phyloP scores from a whole-genome alignment of 2,329 filamentous ascomycete genomes.

The Fusarium graminum region DNA sequence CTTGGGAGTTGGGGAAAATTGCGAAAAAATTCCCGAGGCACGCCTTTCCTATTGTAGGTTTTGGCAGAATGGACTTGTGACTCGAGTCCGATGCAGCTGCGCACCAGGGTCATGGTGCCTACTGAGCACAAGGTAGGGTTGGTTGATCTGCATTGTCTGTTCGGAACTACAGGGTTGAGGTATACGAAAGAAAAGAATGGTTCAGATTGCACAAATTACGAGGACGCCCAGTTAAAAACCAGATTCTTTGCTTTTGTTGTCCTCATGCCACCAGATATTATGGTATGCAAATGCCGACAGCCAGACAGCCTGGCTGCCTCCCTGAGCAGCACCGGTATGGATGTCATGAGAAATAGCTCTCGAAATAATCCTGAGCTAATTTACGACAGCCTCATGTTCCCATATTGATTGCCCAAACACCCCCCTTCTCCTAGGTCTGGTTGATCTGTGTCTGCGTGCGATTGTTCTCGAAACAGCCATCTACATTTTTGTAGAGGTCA shows the following conservation, averaged over 20 bases:
- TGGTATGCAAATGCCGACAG: neutral
- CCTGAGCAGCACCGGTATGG: neutral
- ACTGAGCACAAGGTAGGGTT: neutral
- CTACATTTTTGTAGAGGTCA: constrained; percentile 1
- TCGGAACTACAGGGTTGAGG: neutral
- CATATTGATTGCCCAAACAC: neutral
- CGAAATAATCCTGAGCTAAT: neutral
- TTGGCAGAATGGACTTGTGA: constrained; percentile 17
- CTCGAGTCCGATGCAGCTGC: constrained; percentile 19
- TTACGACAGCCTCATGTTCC: constrained; percentile 21
- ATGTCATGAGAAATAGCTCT: neutral
- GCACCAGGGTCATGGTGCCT: neutral
- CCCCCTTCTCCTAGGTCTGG: neutral
- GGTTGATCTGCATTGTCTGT: neutral
- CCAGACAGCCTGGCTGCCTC: neutral
- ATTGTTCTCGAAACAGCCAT: neutral
- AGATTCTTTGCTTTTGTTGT: neutral
- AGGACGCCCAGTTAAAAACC: neutral
- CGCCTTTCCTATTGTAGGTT: constrained; percentile 27
- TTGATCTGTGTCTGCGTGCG: constrained; percentile 10
- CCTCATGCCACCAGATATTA: neutral
- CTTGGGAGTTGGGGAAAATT: constrained; percentile 17
- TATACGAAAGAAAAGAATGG: neutral
- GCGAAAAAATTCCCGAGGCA: constrained; percentile 45
- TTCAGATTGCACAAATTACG: neutral